Conservation (phyloP, 2,329 filamentous ascomycete species). For the Alternaria longipes region DNA sequence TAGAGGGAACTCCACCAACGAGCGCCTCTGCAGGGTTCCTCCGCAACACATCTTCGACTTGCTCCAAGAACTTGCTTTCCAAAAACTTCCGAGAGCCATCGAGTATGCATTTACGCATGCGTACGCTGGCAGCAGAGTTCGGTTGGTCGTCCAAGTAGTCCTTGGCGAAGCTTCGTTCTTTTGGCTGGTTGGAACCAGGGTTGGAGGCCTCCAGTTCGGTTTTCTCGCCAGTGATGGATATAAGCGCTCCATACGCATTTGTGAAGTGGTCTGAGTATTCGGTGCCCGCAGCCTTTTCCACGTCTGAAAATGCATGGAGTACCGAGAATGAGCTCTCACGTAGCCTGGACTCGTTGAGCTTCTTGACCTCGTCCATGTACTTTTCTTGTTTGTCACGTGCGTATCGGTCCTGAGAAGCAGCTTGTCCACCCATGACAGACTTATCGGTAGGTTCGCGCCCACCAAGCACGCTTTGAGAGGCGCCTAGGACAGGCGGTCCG, state of each 20-base stretch:
- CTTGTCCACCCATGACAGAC: slow-evolving; percentile 57
- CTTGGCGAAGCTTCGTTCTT: slow-evolving; percentile 77
- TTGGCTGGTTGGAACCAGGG: slow-evolving; percentile 69
- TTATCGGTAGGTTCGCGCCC: slow-evolving; percentile 70
- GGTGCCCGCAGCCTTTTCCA: slow-evolving; percentile 75
- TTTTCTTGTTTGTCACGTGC: slow-evolving; percentile 84
- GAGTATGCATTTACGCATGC: slow-evolving; percentile 80
- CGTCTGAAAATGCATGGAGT: slow-evolving; percentile 76
- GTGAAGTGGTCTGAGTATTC: slow-evolving; percentile 77
- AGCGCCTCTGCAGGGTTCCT: slow-evolving; percentile 90
- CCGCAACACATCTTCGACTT: slow-evolving; percentile 78
- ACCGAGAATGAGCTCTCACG: slow-evolving; percentile 75
- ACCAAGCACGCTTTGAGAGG: slow-evolving; percentile 68
- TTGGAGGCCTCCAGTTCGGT: slow-evolving; percentile 60
- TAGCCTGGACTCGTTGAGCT: slow-evolving; percentile 77
- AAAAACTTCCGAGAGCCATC: slow-evolving; percentile 80
- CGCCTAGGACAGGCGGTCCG: slow-evolving; percentile 86
- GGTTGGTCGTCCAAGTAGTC: slow-evolving; percentile 80
- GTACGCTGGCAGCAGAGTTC: slow-evolving; percentile 69
- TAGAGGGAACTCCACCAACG: slow-evolving; percentile 86
- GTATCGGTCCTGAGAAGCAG: slow-evolving; percentile 75
- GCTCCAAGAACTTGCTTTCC: slow-evolving; percentile 80
- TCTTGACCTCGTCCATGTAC: slow-evolving; percentile 80
- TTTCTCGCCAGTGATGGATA: slow-evolving; percentile 79
- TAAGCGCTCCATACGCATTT: slow-evolving; percentile 83